These are phyloP conservation scores for Malania oleifera DNA, from an alignment of 164 flowering plant species.

Conservation along the genomic window DNA sequence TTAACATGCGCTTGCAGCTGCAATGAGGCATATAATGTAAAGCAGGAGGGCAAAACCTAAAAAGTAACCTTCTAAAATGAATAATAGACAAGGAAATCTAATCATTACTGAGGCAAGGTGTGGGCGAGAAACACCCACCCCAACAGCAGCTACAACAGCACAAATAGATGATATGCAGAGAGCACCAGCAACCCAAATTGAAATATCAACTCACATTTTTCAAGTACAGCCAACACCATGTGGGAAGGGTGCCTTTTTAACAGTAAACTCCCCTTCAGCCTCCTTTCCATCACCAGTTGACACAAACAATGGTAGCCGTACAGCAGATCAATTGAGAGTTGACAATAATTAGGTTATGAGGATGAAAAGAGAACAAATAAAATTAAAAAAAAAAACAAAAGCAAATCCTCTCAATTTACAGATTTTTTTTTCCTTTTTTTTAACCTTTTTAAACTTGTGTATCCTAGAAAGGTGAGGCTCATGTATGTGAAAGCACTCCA, in stretches of 20 bases:
- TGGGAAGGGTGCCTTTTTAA: not conserved
- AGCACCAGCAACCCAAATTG: not conserved
- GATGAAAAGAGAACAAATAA: slow-evolving; percentile 13
- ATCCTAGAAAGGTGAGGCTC: slow-evolving; percentile 20
- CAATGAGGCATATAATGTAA: no score
- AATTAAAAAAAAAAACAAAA: slow-evolving; percentile 12
- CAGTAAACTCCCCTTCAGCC: not conserved
- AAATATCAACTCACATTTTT: not conserved
- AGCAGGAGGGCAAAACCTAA: no score
- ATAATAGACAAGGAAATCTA: no score
- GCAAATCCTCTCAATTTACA: slow-evolving; percentile 34
- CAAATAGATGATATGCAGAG: no score
- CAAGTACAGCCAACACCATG: not conserved
- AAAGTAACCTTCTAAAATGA: no score
- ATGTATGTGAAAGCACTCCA: slow-evolving; percentile 10
- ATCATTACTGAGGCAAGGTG: no score
- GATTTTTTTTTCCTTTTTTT: slow-evolving; percentile 17
- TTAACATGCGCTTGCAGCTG: no score
- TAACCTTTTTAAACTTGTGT: slow-evolving; percentile 12
- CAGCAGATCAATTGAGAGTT: slow-evolving; percentile 11
- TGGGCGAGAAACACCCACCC: no score
- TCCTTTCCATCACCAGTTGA: slow-evolving; percentile 1
- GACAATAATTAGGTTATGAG: slow-evolving; percentile 8
- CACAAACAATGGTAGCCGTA: slow-evolving; percentile 13
- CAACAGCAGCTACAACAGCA: no score